Evolutionary conservation across 2,329 filamentous ascomycete genomes (phyloP).

Genomic region (Atkinsonella texensis): DNA sequence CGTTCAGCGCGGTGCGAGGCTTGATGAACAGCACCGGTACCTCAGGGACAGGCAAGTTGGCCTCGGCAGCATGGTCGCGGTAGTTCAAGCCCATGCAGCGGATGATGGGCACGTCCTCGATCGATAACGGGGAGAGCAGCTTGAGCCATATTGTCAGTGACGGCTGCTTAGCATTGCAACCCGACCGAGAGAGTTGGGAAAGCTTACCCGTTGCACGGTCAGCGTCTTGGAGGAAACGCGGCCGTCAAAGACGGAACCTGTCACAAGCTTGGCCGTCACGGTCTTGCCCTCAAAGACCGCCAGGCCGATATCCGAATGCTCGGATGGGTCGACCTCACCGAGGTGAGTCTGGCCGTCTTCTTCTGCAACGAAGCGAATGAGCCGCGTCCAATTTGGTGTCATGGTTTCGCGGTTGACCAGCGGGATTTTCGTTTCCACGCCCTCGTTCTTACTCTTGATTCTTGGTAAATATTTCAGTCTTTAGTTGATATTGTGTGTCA

Average conservation of each 20-base stretch:
- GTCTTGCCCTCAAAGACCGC: background rate
- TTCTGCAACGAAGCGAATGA: slow-evolving; percentile 28
- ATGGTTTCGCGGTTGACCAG: background rate
- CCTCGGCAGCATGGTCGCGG: slow-evolving; percentile 26
- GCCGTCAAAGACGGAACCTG: slow-evolving; percentile 2
- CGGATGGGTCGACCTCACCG: slow-evolving; percentile 21
- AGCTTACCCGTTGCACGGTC: background rate
- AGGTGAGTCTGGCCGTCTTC: slow-evolving; percentile 28
- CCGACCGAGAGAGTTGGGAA: background rate
- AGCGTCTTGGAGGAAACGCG: background rate
- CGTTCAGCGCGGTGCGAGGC: slow-evolving; percentile 23
- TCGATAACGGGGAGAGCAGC: slow-evolving; percentile 22
- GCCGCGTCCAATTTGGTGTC: slow-evolving; percentile 22
- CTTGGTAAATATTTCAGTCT: no score
- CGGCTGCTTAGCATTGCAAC: background rate
- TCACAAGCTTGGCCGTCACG: background rate
- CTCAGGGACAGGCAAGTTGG: slow-evolving; percentile 23
- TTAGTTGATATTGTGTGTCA: no score
- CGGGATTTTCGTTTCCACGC: background rate
- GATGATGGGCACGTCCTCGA: slow-evolving; percentile 25
- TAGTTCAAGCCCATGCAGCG: slow-evolving; percentile 36
- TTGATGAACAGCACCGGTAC: slow-evolving; percentile 27
- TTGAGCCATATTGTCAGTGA: background rate
- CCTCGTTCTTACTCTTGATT: background rate
- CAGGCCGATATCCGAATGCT: slow-evolving; percentile 15